Base-by-base conservation (phyloP, 164 flowering plant species). In the Sedum album region DNA sequence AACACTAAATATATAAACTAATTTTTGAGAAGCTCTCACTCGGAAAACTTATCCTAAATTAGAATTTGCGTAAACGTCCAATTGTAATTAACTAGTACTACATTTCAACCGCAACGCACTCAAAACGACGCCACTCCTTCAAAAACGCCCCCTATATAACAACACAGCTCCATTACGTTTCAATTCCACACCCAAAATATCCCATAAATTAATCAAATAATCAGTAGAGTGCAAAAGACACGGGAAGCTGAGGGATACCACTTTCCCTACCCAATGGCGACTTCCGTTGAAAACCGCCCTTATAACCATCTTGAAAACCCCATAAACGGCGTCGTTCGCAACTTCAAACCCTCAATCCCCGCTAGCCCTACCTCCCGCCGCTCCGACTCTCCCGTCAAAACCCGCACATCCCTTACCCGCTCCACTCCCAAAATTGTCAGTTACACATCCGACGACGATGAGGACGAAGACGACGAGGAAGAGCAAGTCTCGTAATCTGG, bases 281-380 rank as follows among this genome's bases (percentile, higher is more conserved):
- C 95, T 15, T 86, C 88, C 0, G 87, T 88, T 18, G 86, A 84
- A n/a, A 82, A 83, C 75, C 84, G 90, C 66, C 91, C 74, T 67
- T 85, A 73, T 76, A 42, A 65, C 35, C 78, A 23, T 65, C 81
- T 71, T 14, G 82, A 84, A 26, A 73, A 80, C 35, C 60, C 76
- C 31, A 36, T 79, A 14, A 70, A 69, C 76, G 76, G 80, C 78
- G 76, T 75, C 67, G 80, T 74, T 63, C 79, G 77, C 14, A 41
- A 70, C 60, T 73, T 67, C 75, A 80, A 80, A 28, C 53, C 80
- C 68, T 71, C 57, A 6, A 46, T 70, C 33, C 75, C 82, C 62
- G 28, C 62, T 20, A 81, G 33, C 46, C 80, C 69, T 68, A 60
- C 17, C 49, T 69, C 39, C 74, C 82, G 63, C 74, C 76, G 75